These are phyloP conservation scores for Croton setiger DNA, from an alignment of 441 rosid species.

Conservation along the genomic window DNA sequence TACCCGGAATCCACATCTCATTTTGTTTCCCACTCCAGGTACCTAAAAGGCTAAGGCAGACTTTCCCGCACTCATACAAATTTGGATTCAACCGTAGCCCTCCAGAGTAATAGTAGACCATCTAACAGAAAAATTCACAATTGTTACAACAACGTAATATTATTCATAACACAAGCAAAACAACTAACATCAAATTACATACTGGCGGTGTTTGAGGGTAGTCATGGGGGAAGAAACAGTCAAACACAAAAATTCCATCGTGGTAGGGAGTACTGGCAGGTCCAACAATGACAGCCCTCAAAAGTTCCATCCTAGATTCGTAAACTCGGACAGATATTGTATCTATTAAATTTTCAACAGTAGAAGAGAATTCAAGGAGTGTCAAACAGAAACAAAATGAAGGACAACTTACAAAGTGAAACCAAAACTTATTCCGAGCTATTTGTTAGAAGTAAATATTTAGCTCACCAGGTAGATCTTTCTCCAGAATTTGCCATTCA, in stretches of 20 bases:
- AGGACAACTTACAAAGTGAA: neutral
- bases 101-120: conserved; percentile 63
- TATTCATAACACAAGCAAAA: conserved; percentile 1
- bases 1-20: conserved; percentile 55
- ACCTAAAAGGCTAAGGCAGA: conserved; percentile 67
- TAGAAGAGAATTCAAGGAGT: neutral
- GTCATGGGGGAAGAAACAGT: conserved; percentile 48
- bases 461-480: conserved; percentile 46
- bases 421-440: neutral
- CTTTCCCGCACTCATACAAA: conserved; percentile 60
- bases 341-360: conserved; percentile 26
- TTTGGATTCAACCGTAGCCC: conserved; percentile 65
- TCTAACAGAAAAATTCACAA: conserved; percentile 29
- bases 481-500: conserved; percentile 57
- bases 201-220: conserved; percentile 56
- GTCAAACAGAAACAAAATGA: neutral
- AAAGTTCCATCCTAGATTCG: conserved; percentile 56
- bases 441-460: neutral
- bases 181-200: conserved; percentile 17
- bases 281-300: conserved; percentile 58
- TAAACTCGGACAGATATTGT: conserved; percentile 54
- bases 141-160: conserved; percentile 2
- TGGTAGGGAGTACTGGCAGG: conserved; percentile 66
- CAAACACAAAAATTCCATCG: conserved; percentile 66
- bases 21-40: conserved; percentile 50